Percentiles rank a stretch among this genome's conserved stretches.
These are phyloP conservation scores for Vitis cinerea DNA, from an alignment of 164 flowering plant species.

Conservation along the genomic window DNA sequence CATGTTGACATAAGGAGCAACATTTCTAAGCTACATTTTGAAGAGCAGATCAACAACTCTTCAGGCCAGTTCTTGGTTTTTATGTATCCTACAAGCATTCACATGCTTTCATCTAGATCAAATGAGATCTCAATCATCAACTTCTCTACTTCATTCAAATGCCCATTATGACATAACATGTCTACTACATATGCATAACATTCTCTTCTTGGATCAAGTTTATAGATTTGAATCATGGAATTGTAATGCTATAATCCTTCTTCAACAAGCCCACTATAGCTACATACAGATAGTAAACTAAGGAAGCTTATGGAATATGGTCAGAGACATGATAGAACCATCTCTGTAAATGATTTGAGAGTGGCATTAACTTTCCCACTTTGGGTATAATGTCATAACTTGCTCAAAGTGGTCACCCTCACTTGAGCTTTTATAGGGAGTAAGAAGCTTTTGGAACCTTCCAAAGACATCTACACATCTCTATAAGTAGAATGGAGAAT, in stretches of 20 bases:
- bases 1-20: slow-evolving; percentile 69
- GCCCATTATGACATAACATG: slow-evolving; percentile 56
- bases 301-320: slow-evolving; percentile 82
- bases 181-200: slow-evolving; percentile 71
- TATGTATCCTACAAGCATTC: slow-evolving; percentile 71
- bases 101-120: slow-evolving; percentile 68
- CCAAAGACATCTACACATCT: too few relatives aligned
- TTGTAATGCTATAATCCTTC: slow-evolving; percentile 52
- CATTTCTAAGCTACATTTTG: slow-evolving; percentile 63
- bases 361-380: slow-evolving; percentile 62
- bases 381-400: slow-evolving; percentile 41
- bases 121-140: slow-evolving; percentile 66
- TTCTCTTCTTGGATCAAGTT: slow-evolving; percentile 46
- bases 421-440: too few relatives aligned
- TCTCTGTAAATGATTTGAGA: slow-evolving; percentile 46
- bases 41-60: slow-evolving; percentile 56
- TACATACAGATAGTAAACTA: slow-evolving; percentile 62
- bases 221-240: slow-evolving; percentile 44
- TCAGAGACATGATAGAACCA: slow-evolving; percentile 47
- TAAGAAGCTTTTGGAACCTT: too few relatives aligned
- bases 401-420: too few relatives aligned
- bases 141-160: slow-evolving; percentile 57
- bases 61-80: slow-evolving; percentile 53
- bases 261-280: slow-evolving; percentile 68
- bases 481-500: too few relatives aligned